phyloP scores from a whole-genome alignment of 2,329 filamentous ascomycete genomes.

The Diaporthe sp. region DNA sequence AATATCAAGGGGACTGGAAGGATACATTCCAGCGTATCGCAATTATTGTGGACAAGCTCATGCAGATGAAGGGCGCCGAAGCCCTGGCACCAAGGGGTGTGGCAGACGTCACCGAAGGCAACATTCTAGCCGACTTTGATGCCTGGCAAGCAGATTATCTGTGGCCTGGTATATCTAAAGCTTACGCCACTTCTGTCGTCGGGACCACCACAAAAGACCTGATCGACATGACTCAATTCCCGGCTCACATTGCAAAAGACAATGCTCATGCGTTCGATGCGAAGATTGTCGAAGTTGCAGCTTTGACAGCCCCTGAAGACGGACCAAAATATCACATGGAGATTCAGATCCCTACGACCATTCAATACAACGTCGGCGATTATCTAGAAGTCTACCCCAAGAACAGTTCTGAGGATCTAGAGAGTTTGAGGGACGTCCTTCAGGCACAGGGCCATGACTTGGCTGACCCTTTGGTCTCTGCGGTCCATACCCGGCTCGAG shows the following conservation, averaged over 20 bases:
- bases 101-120: constrained; percentile 61
- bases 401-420: neutral
- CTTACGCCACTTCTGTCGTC: neutral
- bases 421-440: neutral
- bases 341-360: neutral
- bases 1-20: constrained; percentile 49
- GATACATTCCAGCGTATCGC: constrained; percentile 66
- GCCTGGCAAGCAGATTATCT: constrained; percentile 52
- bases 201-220: neutral
- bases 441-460: neutral
- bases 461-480: neutral
- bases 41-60: constrained; percentile 58
- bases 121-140: constrained; percentile 66
- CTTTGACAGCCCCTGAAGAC: constrained; percentile 11
- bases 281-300: neutral
- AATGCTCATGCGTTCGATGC: neutral
- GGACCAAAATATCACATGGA: constrained; percentile 31
- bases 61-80: constrained; percentile 58
- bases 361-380: constrained; percentile 14
- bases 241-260: no score
- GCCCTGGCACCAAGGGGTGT: constrained; percentile 58
- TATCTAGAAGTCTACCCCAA: constrained; percentile 12
- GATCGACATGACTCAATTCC: neutral
- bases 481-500: neutral
- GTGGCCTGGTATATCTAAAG: neutral